A percentile compares a stretch with the other conserved stretches of the same genome.
phyloP scores from a whole-genome alignment of 805 yeast genomes.

The Ogataea nakhonphanomensis region DNA sequence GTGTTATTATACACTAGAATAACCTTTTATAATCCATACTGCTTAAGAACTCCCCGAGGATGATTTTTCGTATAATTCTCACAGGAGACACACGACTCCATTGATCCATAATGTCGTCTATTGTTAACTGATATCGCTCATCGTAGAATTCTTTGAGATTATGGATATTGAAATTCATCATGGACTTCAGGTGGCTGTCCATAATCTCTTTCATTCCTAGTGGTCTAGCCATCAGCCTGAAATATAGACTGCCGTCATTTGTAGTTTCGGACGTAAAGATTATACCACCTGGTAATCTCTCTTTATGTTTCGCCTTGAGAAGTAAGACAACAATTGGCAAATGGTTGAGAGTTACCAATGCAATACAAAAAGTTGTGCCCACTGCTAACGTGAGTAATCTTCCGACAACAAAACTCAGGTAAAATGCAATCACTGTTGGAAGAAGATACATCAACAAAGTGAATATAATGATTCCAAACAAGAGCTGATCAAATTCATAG shows the following conservation, averaged over 20 bases:
- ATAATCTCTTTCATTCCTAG: constrained; percentile 27
- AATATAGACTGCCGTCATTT: constrained; percentile 8
- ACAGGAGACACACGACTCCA: constrained; percentile 27
- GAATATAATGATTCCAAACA: constrained; percentile 85
- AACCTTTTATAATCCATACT: constrained; percentile 31
- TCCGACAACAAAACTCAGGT: constrained; percentile 63
- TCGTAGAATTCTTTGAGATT: constrained; percentile 20
- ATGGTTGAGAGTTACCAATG: constrained; percentile 68
- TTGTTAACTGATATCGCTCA: constrained; percentile 2
- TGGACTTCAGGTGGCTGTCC: constrained; percentile 28
- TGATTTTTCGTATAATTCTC: constrained; percentile 19
- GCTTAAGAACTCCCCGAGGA: constrained; percentile 30
- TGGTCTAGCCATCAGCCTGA: constrained; percentile 27
- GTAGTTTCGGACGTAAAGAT: constrained; percentile 27
- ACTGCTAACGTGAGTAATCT: constrained; percentile 48
- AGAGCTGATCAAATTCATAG: constrained; percentile 80
- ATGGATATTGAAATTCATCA: constrained; percentile 28
- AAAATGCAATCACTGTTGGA: constrained; percentile 88
- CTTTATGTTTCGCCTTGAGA: constrained; percentile 74
- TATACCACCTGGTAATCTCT: constrained; percentile 54
- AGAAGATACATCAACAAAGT: constrained; percentile 72
- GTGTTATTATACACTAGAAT: constrained; percentile 23
- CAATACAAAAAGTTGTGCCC: constrained; percentile 53
- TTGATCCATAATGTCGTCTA: constrained; percentile 20
- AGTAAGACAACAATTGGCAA: constrained; percentile 83